These are phyloP conservation scores for Pythium brachiatum DNA, from an alignment of 352 stramenopile species.

Conservation along the genomic window DNA sequence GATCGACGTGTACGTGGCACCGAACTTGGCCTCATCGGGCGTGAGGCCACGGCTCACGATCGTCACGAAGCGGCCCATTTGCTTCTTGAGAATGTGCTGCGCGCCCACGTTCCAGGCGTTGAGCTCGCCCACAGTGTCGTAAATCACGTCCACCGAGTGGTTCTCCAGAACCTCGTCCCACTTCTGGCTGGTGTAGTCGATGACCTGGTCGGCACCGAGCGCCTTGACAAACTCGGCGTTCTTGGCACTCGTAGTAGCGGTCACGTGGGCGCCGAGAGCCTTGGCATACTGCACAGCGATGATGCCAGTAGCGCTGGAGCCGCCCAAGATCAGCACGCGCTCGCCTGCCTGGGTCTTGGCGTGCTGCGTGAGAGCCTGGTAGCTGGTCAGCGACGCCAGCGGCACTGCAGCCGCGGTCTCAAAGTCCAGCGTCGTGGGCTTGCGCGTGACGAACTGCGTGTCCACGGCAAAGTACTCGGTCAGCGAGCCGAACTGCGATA, in stretches of 20 bases:
- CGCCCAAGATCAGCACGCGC: constrained; percentile 45
- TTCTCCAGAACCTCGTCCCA: background rate
- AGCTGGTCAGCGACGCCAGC: constrained; percentile 33
- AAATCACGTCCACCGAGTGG: background rate
- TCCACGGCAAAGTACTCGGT: constrained; percentile 41
- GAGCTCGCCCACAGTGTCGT: constrained; percentile 19
- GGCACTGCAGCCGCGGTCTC: constrained; percentile 38
- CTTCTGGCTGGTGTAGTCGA: constrained; percentile 41
- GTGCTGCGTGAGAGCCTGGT: constrained; percentile 30
- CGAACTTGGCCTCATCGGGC: constrained; percentile 53
- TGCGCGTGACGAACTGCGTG: constrained; percentile 38
- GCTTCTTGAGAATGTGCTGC: constrained; percentile 37
- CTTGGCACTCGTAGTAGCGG: constrained; percentile 28
- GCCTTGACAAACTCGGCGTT: constrained; percentile 32
- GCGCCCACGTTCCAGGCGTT: constrained; percentile 33
- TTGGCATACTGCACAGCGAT: constrained; percentile 51
- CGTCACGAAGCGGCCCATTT: constrained; percentile 38
- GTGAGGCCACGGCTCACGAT: constrained; percentile 26
- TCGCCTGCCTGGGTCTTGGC: constrained; percentile 38
- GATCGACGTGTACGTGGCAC: constrained; percentile 29
- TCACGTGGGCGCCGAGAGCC: constrained; percentile 2
- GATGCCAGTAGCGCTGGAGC: constrained; percentile 33
- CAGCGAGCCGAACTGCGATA: constrained; percentile 24
- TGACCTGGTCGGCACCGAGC: constrained; percentile 34
- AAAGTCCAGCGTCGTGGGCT: constrained; percentile 42